These are phyloP conservation scores for Cylindrodendrum hubeiense DNA, from an alignment of 2,329 filamentous ascomycete genomes.

Conservation along the genomic window DNA sequence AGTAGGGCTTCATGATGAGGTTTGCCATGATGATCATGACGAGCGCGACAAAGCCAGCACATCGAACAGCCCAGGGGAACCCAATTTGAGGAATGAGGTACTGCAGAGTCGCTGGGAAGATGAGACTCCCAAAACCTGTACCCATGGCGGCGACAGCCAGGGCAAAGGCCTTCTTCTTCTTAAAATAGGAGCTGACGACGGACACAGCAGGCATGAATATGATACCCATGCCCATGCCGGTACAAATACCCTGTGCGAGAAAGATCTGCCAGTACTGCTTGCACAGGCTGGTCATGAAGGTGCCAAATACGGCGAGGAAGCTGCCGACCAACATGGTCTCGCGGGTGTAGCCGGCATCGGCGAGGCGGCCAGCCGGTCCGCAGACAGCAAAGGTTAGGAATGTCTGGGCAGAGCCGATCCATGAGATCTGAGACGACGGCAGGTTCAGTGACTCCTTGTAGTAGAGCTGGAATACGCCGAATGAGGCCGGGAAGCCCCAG, in stretches of 20 bases:
- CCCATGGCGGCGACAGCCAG: constrained; percentile 72
- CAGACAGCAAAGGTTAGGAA: constrained; percentile 64
- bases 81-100: constrained; percentile 69
- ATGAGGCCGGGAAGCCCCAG: constrained; percentile 64
- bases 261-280: constrained; percentile 65
- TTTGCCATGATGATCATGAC: constrained; percentile 55
- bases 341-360: constrained; percentile 63
- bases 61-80: constrained; percentile 73
- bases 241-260: constrained; percentile 65
- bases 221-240: constrained; percentile 66
- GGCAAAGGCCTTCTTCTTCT: constrained; percentile 65
- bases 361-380: constrained; percentile 61
- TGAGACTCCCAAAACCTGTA: constrained; percentile 66
- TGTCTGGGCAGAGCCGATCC: constrained; percentile 64
- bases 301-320: constrained; percentile 58
- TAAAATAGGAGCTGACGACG: constrained; percentile 73
- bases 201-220: constrained; percentile 71
- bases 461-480: constrained; percentile 67
- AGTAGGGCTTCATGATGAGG: constrained; percentile 56
- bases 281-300: constrained; percentile 61
- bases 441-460: constrained; percentile 53
- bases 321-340: constrained; percentile 56
- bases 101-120: constrained; percentile 69
- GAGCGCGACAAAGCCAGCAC: constrained; percentile 73
- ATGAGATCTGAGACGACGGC: constrained; percentile 52